A percentile compares a stretch with the other conserved stretches of the same genome.
phyloP scores from a whole-genome alignment of 306 rosid genomes.

The Dryas octopetala region DNA sequence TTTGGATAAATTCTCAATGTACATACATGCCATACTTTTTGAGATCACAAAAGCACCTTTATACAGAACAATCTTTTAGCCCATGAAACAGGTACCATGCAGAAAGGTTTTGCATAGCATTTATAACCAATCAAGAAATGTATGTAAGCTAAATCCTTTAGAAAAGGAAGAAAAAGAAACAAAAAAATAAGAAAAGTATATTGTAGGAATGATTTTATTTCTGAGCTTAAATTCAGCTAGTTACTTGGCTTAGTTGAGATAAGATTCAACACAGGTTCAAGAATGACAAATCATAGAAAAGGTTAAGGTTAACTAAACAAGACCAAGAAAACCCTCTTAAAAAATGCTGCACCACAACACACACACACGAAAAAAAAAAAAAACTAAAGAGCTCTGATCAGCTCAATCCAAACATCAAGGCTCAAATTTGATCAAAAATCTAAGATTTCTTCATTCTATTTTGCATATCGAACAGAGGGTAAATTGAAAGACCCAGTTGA shows the following conservation, averaged over 20 bases:
- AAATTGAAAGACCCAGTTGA: neutral
- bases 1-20: neutral
- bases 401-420: neutral
- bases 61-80: neutral
- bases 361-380: too few relatives aligned
- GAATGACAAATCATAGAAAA: conserved; percentile 8
- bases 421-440: conserved; percentile 1
- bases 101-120: neutral
- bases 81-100: neutral
- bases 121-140: neutral
- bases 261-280: neutral
- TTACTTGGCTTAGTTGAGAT: conserved; percentile 1
- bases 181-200: neutral
- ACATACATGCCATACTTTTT: neutral
- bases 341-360: neutral
- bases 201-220: neutral
- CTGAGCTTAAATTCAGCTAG: neutral
- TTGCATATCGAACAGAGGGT: conserved; percentile 18
- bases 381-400: neutral
- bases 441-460: conserved; percentile 20
- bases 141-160: neutral
- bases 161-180: neutral
- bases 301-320: neutral
- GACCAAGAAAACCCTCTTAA: neutral
- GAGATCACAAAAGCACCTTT: neutral